A percentile compares a stretch with the other conserved stretches of the same genome.
Conservation (phyloP, 352 stramenopile genomes). For the Phytopythium cucurbitacearum region DNA sequence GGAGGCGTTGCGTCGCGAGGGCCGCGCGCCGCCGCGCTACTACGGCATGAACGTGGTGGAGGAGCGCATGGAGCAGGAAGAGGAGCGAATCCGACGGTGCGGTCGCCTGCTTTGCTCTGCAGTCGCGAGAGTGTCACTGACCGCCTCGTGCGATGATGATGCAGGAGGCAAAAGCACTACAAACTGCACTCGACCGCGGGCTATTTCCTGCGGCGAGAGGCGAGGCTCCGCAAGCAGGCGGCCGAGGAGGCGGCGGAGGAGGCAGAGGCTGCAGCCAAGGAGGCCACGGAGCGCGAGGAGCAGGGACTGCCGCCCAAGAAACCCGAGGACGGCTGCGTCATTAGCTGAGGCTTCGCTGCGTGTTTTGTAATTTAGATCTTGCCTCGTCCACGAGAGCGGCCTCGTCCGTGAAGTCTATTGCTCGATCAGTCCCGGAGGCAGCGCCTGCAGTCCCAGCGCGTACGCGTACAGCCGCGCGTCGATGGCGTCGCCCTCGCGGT, state of each 20-base stretch:
- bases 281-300: conserved; percentile 9
- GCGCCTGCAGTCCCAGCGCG: conserved; percentile 37
- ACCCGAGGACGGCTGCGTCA: conserved; percentile 13
- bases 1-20: conserved; percentile 34
- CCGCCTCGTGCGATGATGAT: background rate
- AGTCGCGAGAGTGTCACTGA: background rate
- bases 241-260: conserved; percentile 36
- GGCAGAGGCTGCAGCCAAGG: conserved; percentile 20
- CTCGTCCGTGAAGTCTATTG: no score
- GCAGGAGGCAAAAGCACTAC: conserved; percentile 63
- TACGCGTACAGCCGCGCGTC: conserved; percentile 60
- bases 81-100: conserved; percentile 57
- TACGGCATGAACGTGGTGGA: conserved; percentile 79
- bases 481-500: conserved; percentile 36
- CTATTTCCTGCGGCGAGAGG: conserved; percentile 75
- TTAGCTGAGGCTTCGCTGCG: conserved; percentile 12
- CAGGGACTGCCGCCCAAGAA: conserved; percentile 10
- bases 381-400: no score
- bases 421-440: conserved; percentile 8
- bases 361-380: no score
- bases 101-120: background rate
- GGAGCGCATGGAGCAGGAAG: conserved; percentile 57
- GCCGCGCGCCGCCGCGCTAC: conserved; percentile 36
- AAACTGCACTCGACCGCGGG: conserved; percentile 57
- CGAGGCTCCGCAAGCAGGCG: conserved; percentile 41